Percentiles rank a stretch among this genome's conserved stretches.
phyloP scores from a whole-genome alignment of 78 protist genomes.

The Dictyostelium citrinum region DNA sequence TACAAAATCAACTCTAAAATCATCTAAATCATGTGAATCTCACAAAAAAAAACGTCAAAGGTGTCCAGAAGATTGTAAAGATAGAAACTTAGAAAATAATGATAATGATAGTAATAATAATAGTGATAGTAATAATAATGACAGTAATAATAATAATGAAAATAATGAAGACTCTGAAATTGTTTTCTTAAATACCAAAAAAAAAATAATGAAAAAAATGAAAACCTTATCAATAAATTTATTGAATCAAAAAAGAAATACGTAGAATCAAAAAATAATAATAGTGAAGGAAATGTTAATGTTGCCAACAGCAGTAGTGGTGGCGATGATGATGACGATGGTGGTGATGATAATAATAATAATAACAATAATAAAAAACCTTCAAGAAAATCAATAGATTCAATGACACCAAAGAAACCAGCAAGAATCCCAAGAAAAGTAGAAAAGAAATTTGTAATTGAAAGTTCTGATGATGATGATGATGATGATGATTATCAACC shows the following conservation, averaged over 20 bases:
- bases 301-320: not conserved
- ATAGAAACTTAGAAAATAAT: no score
- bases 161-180: not conserved
- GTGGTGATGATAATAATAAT: no score
- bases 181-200: no score
- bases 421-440: not conserved
- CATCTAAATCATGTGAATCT: not conserved
- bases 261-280: no score
- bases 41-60: not conserved
- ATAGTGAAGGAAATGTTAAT: not conserved
- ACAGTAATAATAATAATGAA: not conserved
- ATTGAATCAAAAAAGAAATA: not conserved
- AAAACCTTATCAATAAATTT: not conserved
- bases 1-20: not conserved
- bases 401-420: not conserved
- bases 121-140: not conserved
- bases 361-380: not conserved
- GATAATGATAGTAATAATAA: no score
- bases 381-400: not conserved
- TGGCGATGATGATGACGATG: not conserved
- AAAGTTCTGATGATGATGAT: not conserved
- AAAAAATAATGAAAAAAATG: not conserved
- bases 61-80: not conserved
- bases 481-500: not conserved
- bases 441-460: not conserved